These are phyloP conservation scores for Seminavis robusta DNA, from an alignment of 108 stramenopile species.

Conservation along the genomic window DNA sequence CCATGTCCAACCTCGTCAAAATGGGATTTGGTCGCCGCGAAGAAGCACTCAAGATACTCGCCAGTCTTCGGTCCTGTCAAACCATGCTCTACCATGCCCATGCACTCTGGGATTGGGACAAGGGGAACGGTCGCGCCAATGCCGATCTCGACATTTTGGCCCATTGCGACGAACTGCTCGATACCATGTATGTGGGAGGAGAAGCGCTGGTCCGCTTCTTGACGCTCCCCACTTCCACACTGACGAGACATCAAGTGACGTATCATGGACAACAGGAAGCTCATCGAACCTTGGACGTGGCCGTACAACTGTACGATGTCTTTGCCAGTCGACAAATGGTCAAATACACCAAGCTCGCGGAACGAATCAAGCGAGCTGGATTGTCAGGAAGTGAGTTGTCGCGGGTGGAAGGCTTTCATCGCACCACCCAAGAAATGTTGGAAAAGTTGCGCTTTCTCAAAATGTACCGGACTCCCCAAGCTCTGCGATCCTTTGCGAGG, in stretches of 20 bases:
- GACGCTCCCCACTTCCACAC: conserved; percentile 44
- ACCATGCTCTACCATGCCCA: conserved; percentile 47
- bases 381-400: conserved; percentile 39
- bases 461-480: conserved; percentile 62
- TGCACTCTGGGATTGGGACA: conserved; percentile 48
- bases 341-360: conserved; percentile 23
- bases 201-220: conserved; percentile 50
- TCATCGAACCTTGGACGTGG: conserved; percentile 28
- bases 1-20: conserved; percentile 31
- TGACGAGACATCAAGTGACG: conserved; percentile 47
- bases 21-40: conserved; percentile 52
- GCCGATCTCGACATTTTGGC: conserved; percentile 32
- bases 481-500: conserved; percentile 51
- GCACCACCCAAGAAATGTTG: conserved; percentile 29
- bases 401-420: conserved; percentile 51
- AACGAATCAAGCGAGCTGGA: conserved; percentile 42
- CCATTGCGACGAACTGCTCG: conserved; percentile 46
- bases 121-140: conserved; percentile 29
- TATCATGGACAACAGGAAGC: conserved; percentile 36
- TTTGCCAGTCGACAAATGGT: conserved; percentile 23
- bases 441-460: conserved; percentile 50
- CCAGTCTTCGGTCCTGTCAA: conserved; percentile 29
- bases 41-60: conserved; percentile 35
- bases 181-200: conserved; percentile 40
- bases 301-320: conserved; percentile 24